A percentile compares a stretch with the other conserved stretches of the same genome.
These are phyloP conservation scores for Monosporozyma unispora DNA, from an alignment of 805 yeast genomes.

Conservation along the genomic window DNA sequence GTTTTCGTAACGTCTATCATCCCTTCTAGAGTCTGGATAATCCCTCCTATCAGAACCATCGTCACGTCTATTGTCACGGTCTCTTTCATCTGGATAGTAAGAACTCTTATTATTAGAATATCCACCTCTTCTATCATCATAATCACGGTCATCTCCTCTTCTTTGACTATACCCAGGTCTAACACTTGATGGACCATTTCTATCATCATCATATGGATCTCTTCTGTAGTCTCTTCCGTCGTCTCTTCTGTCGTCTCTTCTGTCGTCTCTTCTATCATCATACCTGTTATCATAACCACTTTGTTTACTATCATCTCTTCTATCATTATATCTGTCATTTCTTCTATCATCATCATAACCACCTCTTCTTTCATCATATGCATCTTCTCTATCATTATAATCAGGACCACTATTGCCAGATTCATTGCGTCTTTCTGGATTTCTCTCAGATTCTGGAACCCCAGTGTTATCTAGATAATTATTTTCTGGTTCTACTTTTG, in stretches of 20 bases:
- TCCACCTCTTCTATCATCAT: background rate
- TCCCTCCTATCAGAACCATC: background rate
- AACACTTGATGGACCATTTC: background rate
- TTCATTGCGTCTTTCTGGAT: background rate
- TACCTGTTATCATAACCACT: background rate
- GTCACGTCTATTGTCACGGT: background rate
- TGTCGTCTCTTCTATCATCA: background rate
- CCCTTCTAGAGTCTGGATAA: background rate
- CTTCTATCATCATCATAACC: background rate
- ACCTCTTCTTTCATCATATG: too few species aligned
- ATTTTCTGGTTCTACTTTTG: background rate
- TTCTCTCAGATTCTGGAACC: too few species aligned
- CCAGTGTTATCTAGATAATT: background rate
- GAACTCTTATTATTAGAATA: background rate
- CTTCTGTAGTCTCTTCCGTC: background rate
- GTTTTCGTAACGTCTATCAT: background rate
- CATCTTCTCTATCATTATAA: background rate
- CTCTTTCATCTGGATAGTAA: background rate
- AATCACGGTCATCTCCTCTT: background rate
- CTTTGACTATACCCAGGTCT: background rate
- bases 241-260: conserved; percentile 1
- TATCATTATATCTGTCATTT: background rate
- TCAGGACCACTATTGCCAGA: background rate
- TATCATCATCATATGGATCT: background rate
- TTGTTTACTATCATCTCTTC: background rate